phyloP scores from a whole-genome alignment of 257 asterid species.

The Solanum sparsipilum region DNA sequence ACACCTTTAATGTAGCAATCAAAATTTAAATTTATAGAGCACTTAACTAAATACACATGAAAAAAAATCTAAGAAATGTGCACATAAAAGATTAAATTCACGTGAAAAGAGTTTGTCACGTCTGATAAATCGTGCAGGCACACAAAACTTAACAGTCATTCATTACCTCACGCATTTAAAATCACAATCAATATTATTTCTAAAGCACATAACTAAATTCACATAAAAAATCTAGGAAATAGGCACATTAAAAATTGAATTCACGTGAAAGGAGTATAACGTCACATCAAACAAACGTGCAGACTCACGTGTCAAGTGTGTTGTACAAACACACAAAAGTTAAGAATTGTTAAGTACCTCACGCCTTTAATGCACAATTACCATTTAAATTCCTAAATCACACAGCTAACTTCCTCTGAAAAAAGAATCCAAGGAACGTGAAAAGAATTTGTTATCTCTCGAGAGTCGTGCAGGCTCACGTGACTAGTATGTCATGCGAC shows the following conservation, averaged over 20 bases:
- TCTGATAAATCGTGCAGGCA: background rate
- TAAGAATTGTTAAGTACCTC: too few relatives aligned
- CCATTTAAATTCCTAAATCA: background rate
- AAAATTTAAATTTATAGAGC: too few relatives aligned
- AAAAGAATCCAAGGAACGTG: background rate
- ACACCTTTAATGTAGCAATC: background rate
- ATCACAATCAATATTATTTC: background rate
- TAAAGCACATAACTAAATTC: background rate
- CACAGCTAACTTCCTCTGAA: background rate
- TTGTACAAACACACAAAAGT: background rate
- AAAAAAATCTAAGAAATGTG: too few relatives aligned
- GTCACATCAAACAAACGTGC: background rate
- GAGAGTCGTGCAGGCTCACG: background rate
- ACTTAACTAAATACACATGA: background rate
- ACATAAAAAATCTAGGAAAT: too few relatives aligned
- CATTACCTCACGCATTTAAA: background rate
- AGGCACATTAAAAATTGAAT: too few relatives aligned
- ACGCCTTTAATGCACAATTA: background rate
- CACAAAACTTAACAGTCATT: too few relatives aligned
- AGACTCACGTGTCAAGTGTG: background rate
- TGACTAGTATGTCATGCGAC: background rate
- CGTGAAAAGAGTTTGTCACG: too few relatives aligned
- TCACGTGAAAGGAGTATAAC: background rate
- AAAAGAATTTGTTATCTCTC: background rate
- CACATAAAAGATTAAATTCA: too few relatives aligned